Evolutionary conservation across 768 basidiomycete species (phyloP), one percentile per base, ranked within the genome.

Genomic region (Megacollybia marginata): DNA sequence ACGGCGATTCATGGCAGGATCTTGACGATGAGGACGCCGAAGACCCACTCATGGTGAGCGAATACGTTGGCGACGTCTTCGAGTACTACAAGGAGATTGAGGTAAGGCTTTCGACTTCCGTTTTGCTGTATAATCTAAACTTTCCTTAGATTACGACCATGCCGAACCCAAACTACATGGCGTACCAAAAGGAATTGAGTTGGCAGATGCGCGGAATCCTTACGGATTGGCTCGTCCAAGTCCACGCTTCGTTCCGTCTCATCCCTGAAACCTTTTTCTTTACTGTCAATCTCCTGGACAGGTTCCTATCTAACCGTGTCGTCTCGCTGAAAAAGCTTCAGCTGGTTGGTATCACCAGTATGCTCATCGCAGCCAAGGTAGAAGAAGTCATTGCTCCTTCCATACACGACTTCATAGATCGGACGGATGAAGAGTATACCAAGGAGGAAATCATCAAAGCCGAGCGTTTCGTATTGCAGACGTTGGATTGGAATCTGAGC

Each of bases 341-440:
- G 64, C 82, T 96, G 34, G 91, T 96, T 50, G 94, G 94, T 50
- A 75, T 92, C 47, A 84, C 90, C 2, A 83, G 85, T 52, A 79
- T 97, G 57, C 88, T 95, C 68, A 72, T 96, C 56, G 81, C 94
- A 0, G 80, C 90, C 34, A 97, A 97, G 65, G 91, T 86, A 54
- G 94, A 97, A 65, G 93, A 96, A 65, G 92, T 92, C 38, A 80
- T 91, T 54, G 82, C 91, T 9, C 94, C 94, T 0, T 84, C 87
- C 19, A 84, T 92, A 23, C 69, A 70, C 28, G 88, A 93, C 67
- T 85, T 95, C 60, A 76, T 87, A 16, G 76, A 77, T 61, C 83
- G 91, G 58, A 79, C 88, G 34, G 90, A 94, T 51, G 79, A 81
- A 5, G 80, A 83, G 11, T 92, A 84, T 65, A 76, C 75, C 12